Conservation (phyloP, 179 eudicot species). For the Silene vulgaris region DNA sequence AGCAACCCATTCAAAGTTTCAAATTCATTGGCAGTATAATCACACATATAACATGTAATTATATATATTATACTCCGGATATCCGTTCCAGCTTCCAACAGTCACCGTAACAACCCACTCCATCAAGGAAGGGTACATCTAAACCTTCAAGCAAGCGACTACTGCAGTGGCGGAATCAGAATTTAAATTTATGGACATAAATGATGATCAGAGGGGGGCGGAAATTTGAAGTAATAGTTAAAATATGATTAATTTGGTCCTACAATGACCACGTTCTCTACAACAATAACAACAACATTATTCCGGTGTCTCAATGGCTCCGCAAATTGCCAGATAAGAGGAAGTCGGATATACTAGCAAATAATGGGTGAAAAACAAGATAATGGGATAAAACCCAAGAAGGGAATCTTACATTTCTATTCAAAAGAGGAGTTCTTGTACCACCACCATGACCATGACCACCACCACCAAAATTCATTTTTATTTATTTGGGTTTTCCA, state of each 20-base stretch:
- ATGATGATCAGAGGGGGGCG: too few relatives aligned
- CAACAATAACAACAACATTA: too few relatives aligned
- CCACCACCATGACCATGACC: slow-evolving; percentile 28
- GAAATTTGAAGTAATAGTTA: not conserved
- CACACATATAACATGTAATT: not conserved
- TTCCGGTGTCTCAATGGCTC: too few relatives aligned
- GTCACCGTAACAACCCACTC: too few relatives aligned
- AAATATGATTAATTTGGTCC: not conserved
- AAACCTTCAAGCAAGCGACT: too few relatives aligned
- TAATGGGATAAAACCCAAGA: not conserved
- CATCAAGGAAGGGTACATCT: too few relatives aligned
- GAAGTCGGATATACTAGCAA: too few relatives aligned
- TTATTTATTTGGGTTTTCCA: not conserved
- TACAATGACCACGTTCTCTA: slow-evolving; percentile 5
- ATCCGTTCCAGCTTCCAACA: not conserved
- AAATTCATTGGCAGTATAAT: not conserved
- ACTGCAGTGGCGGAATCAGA: too few relatives aligned
- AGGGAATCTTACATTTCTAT: slow-evolving; percentile 23
- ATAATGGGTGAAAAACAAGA: too few relatives aligned
- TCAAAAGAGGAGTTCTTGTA: slow-evolving; percentile 31
- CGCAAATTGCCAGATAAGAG: too few relatives aligned
- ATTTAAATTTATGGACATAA: too few relatives aligned
- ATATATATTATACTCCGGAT: not conserved
- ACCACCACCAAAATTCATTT: slow-evolving; percentile 30
- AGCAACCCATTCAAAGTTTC: not conserved